Percentiles rank a stretch among this genome's conserved stretches.
Evolutionary conservation across 805 yeast genomes (phyloP).

Genomic region (Teunomyces pallodes): DNA sequence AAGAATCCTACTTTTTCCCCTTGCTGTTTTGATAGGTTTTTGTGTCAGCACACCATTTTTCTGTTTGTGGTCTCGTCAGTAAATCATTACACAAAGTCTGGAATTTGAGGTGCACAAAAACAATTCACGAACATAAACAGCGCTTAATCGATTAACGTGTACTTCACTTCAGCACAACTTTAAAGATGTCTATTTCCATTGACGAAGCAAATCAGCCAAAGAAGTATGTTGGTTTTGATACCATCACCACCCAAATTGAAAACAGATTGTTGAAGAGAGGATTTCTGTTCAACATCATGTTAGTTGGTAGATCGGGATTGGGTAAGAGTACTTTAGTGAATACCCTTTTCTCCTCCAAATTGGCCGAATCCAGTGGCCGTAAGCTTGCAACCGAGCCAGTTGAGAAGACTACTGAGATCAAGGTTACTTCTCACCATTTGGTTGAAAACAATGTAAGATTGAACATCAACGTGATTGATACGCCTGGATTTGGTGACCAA

Average conservation of each 20-base stretch:
- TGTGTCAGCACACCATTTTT: background rate
- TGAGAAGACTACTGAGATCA: slow-evolving; percentile 83
- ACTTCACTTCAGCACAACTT: background rate
- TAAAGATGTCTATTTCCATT: slow-evolving; percentile 14
- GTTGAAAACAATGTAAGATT: slow-evolving; percentile 85
- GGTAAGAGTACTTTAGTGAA: slow-evolving; percentile 93
- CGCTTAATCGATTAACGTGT: background rate
- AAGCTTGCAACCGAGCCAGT: slow-evolving; percentile 65
- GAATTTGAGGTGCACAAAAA: background rate
- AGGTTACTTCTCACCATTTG: slow-evolving; percentile 64
- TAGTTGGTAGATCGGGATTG: slow-evolving; percentile 86
- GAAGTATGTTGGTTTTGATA: slow-evolving; percentile 92
- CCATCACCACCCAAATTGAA: slow-evolving; percentile 94
- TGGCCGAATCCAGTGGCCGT: slow-evolving; percentile 74
- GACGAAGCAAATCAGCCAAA: slow-evolving; percentile 48
- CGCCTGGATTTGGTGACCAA: slow-evolving; percentile 98
- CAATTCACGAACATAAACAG: slow-evolving; percentile 1
- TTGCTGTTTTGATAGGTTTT: background rate
- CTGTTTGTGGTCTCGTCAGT: background rate
- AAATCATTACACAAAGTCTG: background rate
- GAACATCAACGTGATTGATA: slow-evolving; percentile 85
- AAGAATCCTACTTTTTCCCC: too few relatives aligned
- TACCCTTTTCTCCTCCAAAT: slow-evolving; percentile 81
- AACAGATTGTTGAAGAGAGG: slow-evolving; percentile 88
- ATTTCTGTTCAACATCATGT: slow-evolving; percentile 90